Conservation (phyloP, 2,329 filamentous ascomycete species). For the Escovopsis sp. region DNA sequence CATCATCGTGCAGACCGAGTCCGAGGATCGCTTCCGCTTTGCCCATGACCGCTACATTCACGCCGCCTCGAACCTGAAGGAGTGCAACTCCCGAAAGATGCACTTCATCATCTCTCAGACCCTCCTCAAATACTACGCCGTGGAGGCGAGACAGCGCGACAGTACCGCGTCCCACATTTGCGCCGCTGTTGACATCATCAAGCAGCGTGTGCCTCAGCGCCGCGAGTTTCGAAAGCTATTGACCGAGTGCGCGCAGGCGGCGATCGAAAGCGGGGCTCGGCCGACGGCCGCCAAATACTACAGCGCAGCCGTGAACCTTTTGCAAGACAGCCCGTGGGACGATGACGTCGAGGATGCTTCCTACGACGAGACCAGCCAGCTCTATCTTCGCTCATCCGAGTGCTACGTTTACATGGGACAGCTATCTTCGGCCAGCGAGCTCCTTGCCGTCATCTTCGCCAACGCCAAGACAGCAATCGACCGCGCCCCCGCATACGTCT, state of each 20-base stretch:
- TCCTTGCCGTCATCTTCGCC: conserved; percentile 55
- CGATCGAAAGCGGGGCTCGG: conserved; percentile 68
- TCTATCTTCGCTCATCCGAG: conserved; percentile 68
- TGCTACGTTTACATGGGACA: conserved; percentile 69
- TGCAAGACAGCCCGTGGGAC: conserved; percentile 68
- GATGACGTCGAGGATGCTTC: conserved; percentile 54
- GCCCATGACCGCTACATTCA: conserved; percentile 76
- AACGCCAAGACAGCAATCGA: conserved; percentile 59
- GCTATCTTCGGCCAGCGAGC: conserved; percentile 46
- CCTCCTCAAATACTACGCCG: conserved; percentile 54
- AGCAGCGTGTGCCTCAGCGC: conserved; percentile 42
- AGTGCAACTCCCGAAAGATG: conserved; percentile 62
- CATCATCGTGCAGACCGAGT: conserved; percentile 65
- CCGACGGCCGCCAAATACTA: conserved; percentile 75
- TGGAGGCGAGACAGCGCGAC: conserved; percentile 50
- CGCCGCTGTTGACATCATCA: conserved; percentile 61
- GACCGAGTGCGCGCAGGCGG: conserved; percentile 61
- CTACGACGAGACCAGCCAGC: conserved; percentile 72
- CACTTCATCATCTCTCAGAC: conserved; percentile 78
- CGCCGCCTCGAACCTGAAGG: conserved; percentile 53
- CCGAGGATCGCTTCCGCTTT: conserved; percentile 77
- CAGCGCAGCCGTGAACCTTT: conserved; percentile 56
- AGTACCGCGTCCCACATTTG: conserved; percentile 70
- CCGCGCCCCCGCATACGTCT: conserved; percentile 69
- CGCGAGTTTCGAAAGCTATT: conserved; percentile 59